Evolutionary conservation across 805 yeast genomes (phyloP), one percentile per base, ranked within the genome.

Genomic region (Sporopachydermia lactativora): DNA sequence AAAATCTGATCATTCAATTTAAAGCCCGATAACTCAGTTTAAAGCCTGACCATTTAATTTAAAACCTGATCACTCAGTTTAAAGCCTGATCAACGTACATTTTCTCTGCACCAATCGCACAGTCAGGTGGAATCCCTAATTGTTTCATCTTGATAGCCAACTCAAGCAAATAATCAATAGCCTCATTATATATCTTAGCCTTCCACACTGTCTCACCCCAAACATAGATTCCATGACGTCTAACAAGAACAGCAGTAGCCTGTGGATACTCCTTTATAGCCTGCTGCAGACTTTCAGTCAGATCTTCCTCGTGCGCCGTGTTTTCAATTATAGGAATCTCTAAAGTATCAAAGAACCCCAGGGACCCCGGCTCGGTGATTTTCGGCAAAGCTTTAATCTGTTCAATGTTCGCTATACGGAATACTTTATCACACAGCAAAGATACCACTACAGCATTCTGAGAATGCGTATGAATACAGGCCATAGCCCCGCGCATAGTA

Each of bases 181-280:
- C 94, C 59, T 89, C 97, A 55, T 86, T 86, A 57, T 81, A 81
- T 11, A 89, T 72, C 60, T 89, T 89, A 39, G 96, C 96, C 60
- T 88, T 85, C 82, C 94, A 81, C 8, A 84, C 82, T 17, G 71
- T 75, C 50, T 80, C 84, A 17, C 96, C 96, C 96, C 96, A 89
- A n/a, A 86, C 95, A 55, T 79, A 89, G 37, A 89, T 78, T 1
- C 97, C 97, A 54, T 89, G 97, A 52, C 96, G 69, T 58, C 95
- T 73, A 4, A 89, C 96, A 41, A 89, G 64, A 1, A 89, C 85
- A 0, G 96, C 96, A 2, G 86, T 73, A 3, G 94, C 63, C 0
- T 73, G 67, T 1, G 96, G 96, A 51, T 84, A 79, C 13, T 68
- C 64, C n/a, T 49, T 56, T 41, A 88, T 73, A 1, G 86, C 80